Base-by-base conservation (phyloP, 257 asterid genomes). In the Solanum paucissectum region DNA sequence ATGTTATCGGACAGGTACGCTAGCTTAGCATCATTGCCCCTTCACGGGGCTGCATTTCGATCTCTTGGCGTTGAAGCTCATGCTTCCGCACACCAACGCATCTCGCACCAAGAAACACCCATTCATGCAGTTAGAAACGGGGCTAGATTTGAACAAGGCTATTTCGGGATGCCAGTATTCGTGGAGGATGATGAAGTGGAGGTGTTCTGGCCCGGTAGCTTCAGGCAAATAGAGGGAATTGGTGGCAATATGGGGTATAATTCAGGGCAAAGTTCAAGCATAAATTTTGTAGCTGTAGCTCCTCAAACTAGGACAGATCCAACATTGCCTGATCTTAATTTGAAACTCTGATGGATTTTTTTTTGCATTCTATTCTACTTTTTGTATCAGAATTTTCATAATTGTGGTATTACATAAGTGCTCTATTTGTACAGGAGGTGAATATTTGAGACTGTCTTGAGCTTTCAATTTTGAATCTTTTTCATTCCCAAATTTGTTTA, bases 41-140 rank as follows among this genome's bases (percentile, higher is more conserved):
- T 95, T 58, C 96, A 95, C 29, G 98, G 98, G 2, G 91, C 98
- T 1, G 87, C 96, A 0, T 93, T 88, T 76, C 94, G 95, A 5
- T 93, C 99, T 2, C 89, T 97, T 3, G 99, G 98, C 5, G 90
- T 97, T 32, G 96, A 97, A 38, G 98, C 99, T 34, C 99, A 97
- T 76, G 91, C 92, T 27, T 92, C 98, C 1, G 83, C 88, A 86
- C 98, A 94, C 90, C 95, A 93, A 68, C 94, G 91, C 9, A 23
- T 69, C 6, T 46, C 87, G 5, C 92, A 88, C 38, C 92, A 87
- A 2, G 95, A 90, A 20, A 92, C 91, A 84, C 89, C 91, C 14
- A 32, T 83, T 72, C 92, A 90, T 7, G 93, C 86, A 66, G 20
- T 69, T 37, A 86, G 95, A 88, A 92, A 93, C 1, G 98, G 94